phyloP scores from a whole-genome alignment of 177 flowering plant species.

The Vitis hybrid region DNA sequence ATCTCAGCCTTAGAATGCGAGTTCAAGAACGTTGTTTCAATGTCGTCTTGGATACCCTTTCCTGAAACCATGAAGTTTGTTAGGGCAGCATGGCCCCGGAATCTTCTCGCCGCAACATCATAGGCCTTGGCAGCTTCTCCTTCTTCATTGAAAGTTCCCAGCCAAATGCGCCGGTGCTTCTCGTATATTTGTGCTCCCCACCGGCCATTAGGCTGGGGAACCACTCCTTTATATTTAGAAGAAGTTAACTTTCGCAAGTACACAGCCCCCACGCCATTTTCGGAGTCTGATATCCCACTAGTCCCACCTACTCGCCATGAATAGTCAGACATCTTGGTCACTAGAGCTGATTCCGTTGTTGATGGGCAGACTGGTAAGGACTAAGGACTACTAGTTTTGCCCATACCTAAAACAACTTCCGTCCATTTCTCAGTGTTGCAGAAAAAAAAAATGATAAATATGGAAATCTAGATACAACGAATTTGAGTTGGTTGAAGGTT shows the following conservation, averaged over 20 bases:
- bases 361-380: too few species aligned
- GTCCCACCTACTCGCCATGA: too few species aligned
- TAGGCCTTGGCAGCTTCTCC: conserved; percentile 37
- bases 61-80: conserved; percentile 20
- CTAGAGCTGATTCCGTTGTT: too few species aligned
- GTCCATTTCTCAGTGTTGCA: too few species aligned
- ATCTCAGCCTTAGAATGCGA: conserved; percentile 59
- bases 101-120: conserved; percentile 34
- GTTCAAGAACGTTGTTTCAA: conserved; percentile 37
- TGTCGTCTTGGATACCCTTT: conserved; percentile 20
- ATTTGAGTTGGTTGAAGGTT: too few species aligned
- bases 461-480: too few species aligned
- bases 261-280: not conserved
- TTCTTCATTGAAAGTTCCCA: conserved; percentile 38
- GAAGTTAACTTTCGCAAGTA: conserved; percentile 10
- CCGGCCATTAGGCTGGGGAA: conserved; percentile 33
- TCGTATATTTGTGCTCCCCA: conserved; percentile 53
- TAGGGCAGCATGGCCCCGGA: conserved; percentile 23
- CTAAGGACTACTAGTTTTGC: too few species aligned
- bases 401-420: too few species aligned
- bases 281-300: too few species aligned
- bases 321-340: too few species aligned
- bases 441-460: too few species aligned
- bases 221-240: conserved; percentile 35
- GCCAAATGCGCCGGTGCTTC: conserved; percentile 38